Evolutionary conservation across 2,329 filamentous ascomycete genomes (phyloP).

Genomic region (Beauveria medogensis): DNA sequence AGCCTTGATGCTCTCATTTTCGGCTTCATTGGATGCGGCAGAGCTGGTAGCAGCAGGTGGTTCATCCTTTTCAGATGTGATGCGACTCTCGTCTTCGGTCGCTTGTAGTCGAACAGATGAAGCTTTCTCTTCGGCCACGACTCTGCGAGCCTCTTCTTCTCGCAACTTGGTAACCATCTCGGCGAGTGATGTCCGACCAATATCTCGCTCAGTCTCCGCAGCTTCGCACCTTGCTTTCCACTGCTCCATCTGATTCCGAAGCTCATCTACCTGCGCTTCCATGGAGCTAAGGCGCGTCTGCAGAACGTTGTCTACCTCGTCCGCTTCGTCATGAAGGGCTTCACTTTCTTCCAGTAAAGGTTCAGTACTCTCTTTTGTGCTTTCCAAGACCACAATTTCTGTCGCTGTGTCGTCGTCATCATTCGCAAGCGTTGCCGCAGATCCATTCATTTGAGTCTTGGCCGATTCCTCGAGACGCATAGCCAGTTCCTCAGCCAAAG

Average conservation of each 20-base stretch:
- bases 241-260: conserved; percentile 70
- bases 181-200: conserved; percentile 64
- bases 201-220: conserved; percentile 69
- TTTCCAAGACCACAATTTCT: conserved; percentile 10
- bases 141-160: conserved; percentile 49
- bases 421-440: not conserved
- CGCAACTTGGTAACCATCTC: conserved; percentile 85
- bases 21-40: not conserved
- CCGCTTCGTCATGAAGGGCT: conserved; percentile 33
- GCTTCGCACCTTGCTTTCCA: conserved; percentile 72
- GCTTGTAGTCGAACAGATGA: conserved; percentile 27
- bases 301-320: conserved; percentile 23
- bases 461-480: conserved; percentile 56
- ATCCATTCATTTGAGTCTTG: conserved; percentile 24
- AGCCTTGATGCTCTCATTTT: conserved; percentile 1
- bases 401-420: conserved; percentile 17
- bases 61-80: conserved; percentile 11
- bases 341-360: conserved; percentile 29
- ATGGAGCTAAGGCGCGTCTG: conserved; percentile 70
- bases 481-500: conserved; percentile 75
- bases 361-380: conserved; percentile 12
- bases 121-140: conserved; percentile 33
- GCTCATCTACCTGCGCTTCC: conserved; percentile 69
- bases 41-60: not conserved
- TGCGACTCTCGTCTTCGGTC: conserved; percentile 12